A percentile compares a stretch with the other conserved stretches of the same genome.
phyloP scores from a whole-genome alignment of 805 yeast species.

The Schizosaccharomyces japonicus region DNA sequence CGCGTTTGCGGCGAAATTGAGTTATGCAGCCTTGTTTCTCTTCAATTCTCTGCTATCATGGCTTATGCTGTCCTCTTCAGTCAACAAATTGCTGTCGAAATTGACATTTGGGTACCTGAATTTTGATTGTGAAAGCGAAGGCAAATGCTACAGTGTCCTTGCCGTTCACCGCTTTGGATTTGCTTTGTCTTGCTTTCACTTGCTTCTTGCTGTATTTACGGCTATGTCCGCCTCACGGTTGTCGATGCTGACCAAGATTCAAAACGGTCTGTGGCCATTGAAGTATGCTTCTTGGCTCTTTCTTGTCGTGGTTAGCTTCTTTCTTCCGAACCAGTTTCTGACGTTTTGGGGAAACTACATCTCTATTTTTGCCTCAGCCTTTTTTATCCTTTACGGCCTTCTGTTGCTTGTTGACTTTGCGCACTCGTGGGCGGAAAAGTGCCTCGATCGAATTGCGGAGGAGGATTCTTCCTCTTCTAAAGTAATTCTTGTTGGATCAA shows the following conservation, averaged over 20 bases:
- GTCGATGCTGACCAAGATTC: slow-evolving; percentile 58
- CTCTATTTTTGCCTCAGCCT: slow-evolving; percentile 59
- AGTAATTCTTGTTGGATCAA: slow-evolving; percentile 59
- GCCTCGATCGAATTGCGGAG: slow-evolving; percentile 71
- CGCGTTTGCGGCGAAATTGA: slow-evolving; percentile 56
- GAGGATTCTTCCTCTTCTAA: slow-evolving; percentile 39
- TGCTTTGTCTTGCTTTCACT: slow-evolving; percentile 61
- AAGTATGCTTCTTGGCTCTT: slow-evolving; percentile 39
- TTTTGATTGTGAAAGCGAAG: slow-evolving; percentile 45
- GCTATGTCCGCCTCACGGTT: slow-evolving; percentile 54
- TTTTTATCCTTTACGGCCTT: slow-evolving; percentile 73
- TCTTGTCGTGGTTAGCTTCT: slow-evolving; percentile 37
- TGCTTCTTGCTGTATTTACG: slow-evolving; percentile 41
- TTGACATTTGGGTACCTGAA: slow-evolving; percentile 47
- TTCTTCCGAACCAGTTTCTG: slow-evolving; percentile 71
- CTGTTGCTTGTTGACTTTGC: slow-evolving; percentile 86
- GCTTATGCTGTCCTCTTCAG: slow-evolving; percentile 71
- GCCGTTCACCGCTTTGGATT: slow-evolving; percentile 73
- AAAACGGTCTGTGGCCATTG: slow-evolving; percentile 77
- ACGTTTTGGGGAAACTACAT: slow-evolving; percentile 77
- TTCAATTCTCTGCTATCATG: slow-evolving; percentile 68
- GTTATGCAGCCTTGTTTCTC: slow-evolving; percentile 59
- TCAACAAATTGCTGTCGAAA: slow-evolving; percentile 46
- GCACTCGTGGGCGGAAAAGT: slow-evolving; percentile 94
- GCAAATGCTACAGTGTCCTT: slow-evolving; percentile 72